A percentile compares a stretch with the other conserved stretches of the same genome.
Conservation (phyloP, 2,329 filamentous ascomycete genomes). For the Paecilomyces sp. region DNA sequence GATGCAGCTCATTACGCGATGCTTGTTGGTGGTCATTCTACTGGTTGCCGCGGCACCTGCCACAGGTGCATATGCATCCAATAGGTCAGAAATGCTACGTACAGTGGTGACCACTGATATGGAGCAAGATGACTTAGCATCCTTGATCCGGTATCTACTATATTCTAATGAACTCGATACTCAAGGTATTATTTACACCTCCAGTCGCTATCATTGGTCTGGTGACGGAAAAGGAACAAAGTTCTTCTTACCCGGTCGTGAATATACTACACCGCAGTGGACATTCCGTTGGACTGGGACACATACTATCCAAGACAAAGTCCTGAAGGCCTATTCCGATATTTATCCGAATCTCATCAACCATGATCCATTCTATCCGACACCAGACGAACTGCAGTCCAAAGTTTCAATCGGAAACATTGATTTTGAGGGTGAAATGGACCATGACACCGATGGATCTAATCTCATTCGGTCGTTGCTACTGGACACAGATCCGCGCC, state of each 20-base stretch:
- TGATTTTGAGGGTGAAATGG: background rate
- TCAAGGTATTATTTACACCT: constrained; percentile 12
- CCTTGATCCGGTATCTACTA: background rate
- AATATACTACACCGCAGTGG: background rate
- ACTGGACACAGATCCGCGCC: constrained; percentile 10
- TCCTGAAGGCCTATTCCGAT: background rate
- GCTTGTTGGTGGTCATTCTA: too few relatives aligned
- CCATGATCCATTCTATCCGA: background rate
- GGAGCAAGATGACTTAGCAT: background rate
- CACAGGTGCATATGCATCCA: background rate
- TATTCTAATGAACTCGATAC: constrained; percentile 15
- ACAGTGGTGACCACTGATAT: background rate
- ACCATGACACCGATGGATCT: background rate
- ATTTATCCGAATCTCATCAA: background rate
- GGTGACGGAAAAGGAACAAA: constrained; percentile 12
- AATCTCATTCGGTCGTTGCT: background rate
- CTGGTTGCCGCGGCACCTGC: too few relatives aligned
- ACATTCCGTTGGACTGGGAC: background rate
- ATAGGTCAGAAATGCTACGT: background rate
- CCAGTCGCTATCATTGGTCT: constrained; percentile 13
- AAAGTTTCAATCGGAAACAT: background rate
- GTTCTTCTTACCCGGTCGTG: background rate
- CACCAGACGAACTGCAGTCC: background rate
- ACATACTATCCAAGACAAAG: background rate
- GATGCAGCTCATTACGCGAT: too few relatives aligned